These are phyloP conservation scores for Viscum album DNA, from an alignment of 177 flowering plant genomes.

Conservation along the genomic window DNA sequence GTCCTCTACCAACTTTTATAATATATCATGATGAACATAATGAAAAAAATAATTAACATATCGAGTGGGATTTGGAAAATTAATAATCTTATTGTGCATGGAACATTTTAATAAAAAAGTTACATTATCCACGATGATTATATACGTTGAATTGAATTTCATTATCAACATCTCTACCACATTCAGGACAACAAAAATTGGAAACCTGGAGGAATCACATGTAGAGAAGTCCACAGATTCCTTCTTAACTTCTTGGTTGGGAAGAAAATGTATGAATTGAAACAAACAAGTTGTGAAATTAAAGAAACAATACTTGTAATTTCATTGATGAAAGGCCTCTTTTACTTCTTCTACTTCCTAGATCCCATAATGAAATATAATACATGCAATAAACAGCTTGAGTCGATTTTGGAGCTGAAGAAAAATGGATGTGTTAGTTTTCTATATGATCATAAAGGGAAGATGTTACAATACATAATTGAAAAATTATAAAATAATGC, in stretches of 20 bases:
- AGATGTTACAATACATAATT: too few species aligned
- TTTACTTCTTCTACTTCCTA: too few species aligned
- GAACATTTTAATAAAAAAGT: not conserved
- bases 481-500: too few species aligned
- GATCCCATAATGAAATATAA: too few species aligned
- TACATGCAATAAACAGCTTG: too few species aligned
- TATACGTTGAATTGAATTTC: constrained; percentile 73
- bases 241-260: constrained; percentile 47
- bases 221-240: constrained; percentile 62
- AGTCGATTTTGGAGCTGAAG: too few species aligned
- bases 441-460: too few species aligned
- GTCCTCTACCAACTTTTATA: constrained; percentile 82
- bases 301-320: too few species aligned
- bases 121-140: constrained; percentile 89
- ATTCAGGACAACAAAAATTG: constrained; percentile 67
- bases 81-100: not conserved
- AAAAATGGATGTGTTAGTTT: too few species aligned
- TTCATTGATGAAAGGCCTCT: too few species aligned
- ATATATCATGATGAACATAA: constrained; percentile 78
- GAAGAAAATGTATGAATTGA: not conserved
- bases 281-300: too few species aligned
- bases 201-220: constrained; percentile 77
- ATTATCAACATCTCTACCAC: constrained; percentile 44
- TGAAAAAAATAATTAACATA: not conserved
- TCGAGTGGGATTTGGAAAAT: not conserved